Evolutionary conservation across 805 yeast species (phyloP).

Genomic region (Kuraishia molischiana): DNA sequence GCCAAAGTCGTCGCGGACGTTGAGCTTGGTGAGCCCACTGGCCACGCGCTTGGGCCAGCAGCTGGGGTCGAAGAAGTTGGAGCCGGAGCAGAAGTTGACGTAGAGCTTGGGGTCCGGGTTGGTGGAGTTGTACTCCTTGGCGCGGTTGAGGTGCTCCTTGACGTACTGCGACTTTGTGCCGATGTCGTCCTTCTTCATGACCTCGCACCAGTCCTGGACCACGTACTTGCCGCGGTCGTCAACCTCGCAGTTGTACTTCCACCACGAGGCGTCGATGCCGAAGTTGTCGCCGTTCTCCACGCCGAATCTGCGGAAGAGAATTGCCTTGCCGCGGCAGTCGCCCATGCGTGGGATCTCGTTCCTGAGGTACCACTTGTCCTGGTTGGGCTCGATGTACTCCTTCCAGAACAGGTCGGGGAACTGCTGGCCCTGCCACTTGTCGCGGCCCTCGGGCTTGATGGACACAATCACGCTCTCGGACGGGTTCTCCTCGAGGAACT

Average conservation of each 20-base stretch:
- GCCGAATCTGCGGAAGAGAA: slow-evolving; percentile 67
- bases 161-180: slow-evolving; percentile 47
- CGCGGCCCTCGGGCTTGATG: slow-evolving; percentile 65
- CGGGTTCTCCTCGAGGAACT: slow-evolving; percentile 38
- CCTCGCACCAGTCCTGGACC: slow-evolving; percentile 71
- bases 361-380: slow-evolving; percentile 52
- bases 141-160: slow-evolving; percentile 42
- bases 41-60: slow-evolving; percentile 74
- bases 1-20: slow-evolving; percentile 36
- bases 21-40: slow-evolving; percentile 32
- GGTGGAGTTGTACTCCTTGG: slow-evolving; percentile 37
- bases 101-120: slow-evolving; percentile 44
- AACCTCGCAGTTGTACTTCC: slow-evolving; percentile 57
- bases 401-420: slow-evolving; percentile 55
- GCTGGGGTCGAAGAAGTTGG: slow-evolving; percentile 57
- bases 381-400: slow-evolving; percentile 35
- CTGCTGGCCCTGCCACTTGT: slow-evolving; percentile 58
- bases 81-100: slow-evolving; percentile 64
- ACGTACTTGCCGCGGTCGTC: slow-evolving; percentile 54
- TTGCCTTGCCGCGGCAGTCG: slow-evolving; percentile 56
- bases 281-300: slow-evolving; percentile 36
- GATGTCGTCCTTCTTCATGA: slow-evolving; percentile 41
- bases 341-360: slow-evolving; percentile 47
- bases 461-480: slow-evolving; percentile 60
- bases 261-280: slow-evolving; percentile 60